Percentiles rank a stretch among this genome's conserved stretches.
Conservation (phyloP, 306 rosid genomes). For the Quercus robur region DNA sequence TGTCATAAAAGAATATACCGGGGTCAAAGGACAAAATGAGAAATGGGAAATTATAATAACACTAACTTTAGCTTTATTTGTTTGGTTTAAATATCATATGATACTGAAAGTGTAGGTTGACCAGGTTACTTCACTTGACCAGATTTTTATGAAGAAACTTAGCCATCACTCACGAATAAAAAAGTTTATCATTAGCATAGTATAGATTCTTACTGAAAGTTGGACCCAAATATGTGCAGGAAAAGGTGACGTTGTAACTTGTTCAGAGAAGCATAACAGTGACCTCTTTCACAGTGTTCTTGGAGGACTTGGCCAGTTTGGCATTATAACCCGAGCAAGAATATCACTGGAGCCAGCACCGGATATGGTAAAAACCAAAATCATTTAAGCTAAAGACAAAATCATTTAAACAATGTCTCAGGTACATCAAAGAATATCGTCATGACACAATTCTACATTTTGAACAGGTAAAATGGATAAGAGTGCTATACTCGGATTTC, state of each 20-base stretch:
- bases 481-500: slow-evolving; percentile 67
- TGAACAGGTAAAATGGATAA: slow-evolving; percentile 63
- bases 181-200: slow-evolving; percentile 1
- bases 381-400: background rate
- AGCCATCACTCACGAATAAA: background rate
- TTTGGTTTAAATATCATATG: slow-evolving; percentile 2
- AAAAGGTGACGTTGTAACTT: slow-evolving; percentile 75
- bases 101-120: background rate
- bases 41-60: background rate
- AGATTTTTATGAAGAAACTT: slow-evolving; percentile 9
- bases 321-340: slow-evolving; percentile 85
- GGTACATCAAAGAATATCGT: background rate
- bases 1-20: slow-evolving; percentile 5
- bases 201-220: slow-evolving; percentile 13
- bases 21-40: slow-evolving; percentile 1
- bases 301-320: slow-evolving; percentile 98
- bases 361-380: slow-evolving; percentile 41
- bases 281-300: slow-evolving; percentile 89
- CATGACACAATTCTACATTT: background rate
- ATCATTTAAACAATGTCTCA: background rate
- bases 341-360: slow-evolving; percentile 87
- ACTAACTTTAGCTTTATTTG: background rate
- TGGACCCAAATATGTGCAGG: slow-evolving; percentile 53
- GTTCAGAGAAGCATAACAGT: slow-evolving; percentile 64
- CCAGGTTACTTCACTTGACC: slow-evolving; percentile 16